Percentiles rank a stretch among this genome's conserved stretches.
These are phyloP conservation scores for Phascolomyces articulosus DNA, from an alignment of 371 early-diverging fungal genomes.

Conservation along the genomic window DNA sequence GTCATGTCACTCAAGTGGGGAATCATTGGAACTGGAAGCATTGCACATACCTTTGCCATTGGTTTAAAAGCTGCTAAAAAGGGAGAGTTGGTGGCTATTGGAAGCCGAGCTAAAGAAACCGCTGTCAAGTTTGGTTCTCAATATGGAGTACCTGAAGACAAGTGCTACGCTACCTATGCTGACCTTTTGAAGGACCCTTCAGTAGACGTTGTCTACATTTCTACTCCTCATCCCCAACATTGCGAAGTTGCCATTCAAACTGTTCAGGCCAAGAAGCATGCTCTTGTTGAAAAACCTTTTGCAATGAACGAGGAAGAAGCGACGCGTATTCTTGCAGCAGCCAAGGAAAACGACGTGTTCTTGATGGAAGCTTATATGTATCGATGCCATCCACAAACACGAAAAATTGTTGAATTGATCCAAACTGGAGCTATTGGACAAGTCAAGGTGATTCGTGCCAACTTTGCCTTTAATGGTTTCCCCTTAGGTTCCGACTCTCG, in stretches of 20 bases:
- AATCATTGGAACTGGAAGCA: slow-evolving; percentile 53
- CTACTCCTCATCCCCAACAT: slow-evolving; percentile 53
- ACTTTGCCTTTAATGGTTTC: slow-evolving; percentile 43
- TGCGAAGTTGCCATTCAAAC: slow-evolving; percentile 35
- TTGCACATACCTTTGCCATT: slow-evolving; percentile 49
- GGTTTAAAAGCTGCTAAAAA: slow-evolving; percentile 33
- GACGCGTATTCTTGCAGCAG: slow-evolving; percentile 29
- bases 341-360: slow-evolving; percentile 33
- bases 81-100: slow-evolving; percentile 40
- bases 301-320: slow-evolving; percentile 47
- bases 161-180: slow-evolving; percentile 39
- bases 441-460: slow-evolving; percentile 43
- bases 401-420: slow-evolving; percentile 31
- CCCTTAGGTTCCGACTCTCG: slow-evolving; percentile 38
- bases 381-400: slow-evolving; percentile 51
- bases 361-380: slow-evolving; percentile 60
- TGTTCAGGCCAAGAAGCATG: slow-evolving; percentile 43
- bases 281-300: slow-evolving; percentile 57
- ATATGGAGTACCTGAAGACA: slow-evolving; percentile 20
- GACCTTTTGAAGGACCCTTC: slow-evolving; percentile 33
- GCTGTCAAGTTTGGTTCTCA: slow-evolving; percentile 36
- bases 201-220: slow-evolving; percentile 52
- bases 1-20: slow-evolving; percentile 45
- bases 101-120: slow-evolving; percentile 37
- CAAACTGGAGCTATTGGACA: slow-evolving; percentile 35